Conservation (phyloP, 2,329 filamentous ascomycete species). For the Talaromyces sp. region DNA sequence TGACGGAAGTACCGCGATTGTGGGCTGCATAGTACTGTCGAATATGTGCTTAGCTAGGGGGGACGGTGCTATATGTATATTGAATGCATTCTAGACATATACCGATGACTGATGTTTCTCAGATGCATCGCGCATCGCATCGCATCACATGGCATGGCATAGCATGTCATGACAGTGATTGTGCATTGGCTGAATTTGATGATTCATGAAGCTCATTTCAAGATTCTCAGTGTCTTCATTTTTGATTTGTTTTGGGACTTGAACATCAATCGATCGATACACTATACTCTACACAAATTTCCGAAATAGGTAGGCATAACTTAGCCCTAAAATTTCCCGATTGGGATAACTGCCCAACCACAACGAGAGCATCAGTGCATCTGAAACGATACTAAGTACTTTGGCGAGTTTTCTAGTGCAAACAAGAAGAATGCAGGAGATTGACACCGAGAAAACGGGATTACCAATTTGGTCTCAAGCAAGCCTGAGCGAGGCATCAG, state of each 20-base stretch:
- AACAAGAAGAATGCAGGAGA: not conserved
- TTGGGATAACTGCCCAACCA: not conserved
- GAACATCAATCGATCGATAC: not conserved
- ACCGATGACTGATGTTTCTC: not conserved
- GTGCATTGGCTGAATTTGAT: not conserved
- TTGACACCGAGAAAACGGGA: not conserved
- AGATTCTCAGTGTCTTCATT: too few relatives aligned
- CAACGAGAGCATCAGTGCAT: not conserved
- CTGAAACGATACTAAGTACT: not conserved
- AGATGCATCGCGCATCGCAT: not conserved
- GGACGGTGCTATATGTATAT: not conserved
- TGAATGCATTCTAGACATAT: not conserved
- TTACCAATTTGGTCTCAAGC: not conserved
- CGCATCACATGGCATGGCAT: not conserved
- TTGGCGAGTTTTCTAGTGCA: not conserved
- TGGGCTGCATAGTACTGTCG: not conserved
- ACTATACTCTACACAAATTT: not conserved
- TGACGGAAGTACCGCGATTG: not conserved
- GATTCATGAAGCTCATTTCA: not conserved
- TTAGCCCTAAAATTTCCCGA: not conserved
- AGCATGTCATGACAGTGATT: not conserved
- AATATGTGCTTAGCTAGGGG: not conserved
- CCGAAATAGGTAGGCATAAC: not conserved
- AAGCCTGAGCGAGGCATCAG: not conserved
- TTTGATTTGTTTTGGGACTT: too few relatives aligned